These are phyloP conservation scores for Ambrosiella beaveri DNA, from an alignment of 2,329 filamentous ascomycete species.

Conservation along the genomic window DNA sequence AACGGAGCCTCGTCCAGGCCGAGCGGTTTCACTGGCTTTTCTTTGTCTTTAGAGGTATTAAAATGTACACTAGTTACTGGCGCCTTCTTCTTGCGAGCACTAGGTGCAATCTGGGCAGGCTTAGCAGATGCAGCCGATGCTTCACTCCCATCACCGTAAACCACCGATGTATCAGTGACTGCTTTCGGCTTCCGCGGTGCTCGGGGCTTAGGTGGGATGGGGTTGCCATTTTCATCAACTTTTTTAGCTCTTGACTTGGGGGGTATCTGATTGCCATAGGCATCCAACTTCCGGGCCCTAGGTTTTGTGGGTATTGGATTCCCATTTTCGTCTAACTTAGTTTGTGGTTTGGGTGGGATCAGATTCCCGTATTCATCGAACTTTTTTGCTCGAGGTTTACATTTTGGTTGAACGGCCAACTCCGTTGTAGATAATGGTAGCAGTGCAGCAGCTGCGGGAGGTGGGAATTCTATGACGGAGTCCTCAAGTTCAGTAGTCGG, in stretches of 20 bases:
- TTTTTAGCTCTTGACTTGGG: not conserved
- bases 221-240: constrained; percentile 1
- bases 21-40: not conserved
- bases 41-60: not conserved
- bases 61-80: not conserved
- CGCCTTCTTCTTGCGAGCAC: constrained; percentile 1
- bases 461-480: constrained; percentile 8
- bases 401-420: no score
- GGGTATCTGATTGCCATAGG: not conserved
- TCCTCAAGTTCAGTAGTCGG: not conserved
- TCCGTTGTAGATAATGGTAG: not conserved
- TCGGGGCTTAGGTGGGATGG: not conserved
- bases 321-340: not conserved
- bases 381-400: no score
- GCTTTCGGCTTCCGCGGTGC: constrained; percentile 1
- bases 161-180: not conserved
- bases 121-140: not conserved
- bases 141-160: not conserved
- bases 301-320: not conserved
- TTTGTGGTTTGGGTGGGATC: not conserved
- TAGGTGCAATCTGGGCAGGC: constrained; percentile 2
- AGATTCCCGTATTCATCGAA: no score
- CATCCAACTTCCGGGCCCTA: not conserved
- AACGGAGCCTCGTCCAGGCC: not conserved
- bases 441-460: not conserved